Base-by-base conservation (phyloP, 257 asterid genomes). In the Dorcoceras hygrometricum region DNA sequence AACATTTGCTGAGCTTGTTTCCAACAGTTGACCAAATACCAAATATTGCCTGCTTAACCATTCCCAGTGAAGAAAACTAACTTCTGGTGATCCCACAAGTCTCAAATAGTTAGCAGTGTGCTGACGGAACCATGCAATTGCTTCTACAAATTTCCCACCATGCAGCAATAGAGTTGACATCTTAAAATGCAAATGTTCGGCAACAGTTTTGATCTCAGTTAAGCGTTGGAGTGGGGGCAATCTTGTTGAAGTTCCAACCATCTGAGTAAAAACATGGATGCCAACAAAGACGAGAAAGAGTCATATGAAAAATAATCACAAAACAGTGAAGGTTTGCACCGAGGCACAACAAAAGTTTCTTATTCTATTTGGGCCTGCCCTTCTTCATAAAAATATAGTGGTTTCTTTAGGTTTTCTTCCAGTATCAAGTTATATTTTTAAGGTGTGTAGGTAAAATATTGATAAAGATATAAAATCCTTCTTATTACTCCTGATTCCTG, bases 1-100 rank as follows among this genome's bases (percentile, higher is more conserved):
- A 69, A 62, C 67, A 75, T 73, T 78, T 68, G 76, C 82, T 10
- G 86, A 83, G 84, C 97, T 88, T 9, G 96, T 86, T 77, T 94
- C 99, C 81, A 94, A 75, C 48, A 94, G 82, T 75, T 94, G 97
- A 62, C 89, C 96, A 82, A 94, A 87, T 70, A 81, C 96, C 75
- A 94, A 75, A 76, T 80, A 87, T 71, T 94, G 99, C 71, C 95
- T 76, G 84, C 97, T 88, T 78, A 94, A 81, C 99, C 99, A 94
- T 75, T 90, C 96, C 96, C 97, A 94, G 48, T 94, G 99, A 81
- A 88, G 88, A 79, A 85, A 94, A 73, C 62, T 76, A 74, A 81
- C 92, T 68, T 90, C 95, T 6, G 92, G 84, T 8, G 83, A 80
- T 73, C 96, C 99, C 56, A 70, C 81, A 74, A 88, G 91, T 78